Evolutionary conservation across 176 grass and related monocot species (phyloP).

Genomic region (Aegilops longissima): DNA sequence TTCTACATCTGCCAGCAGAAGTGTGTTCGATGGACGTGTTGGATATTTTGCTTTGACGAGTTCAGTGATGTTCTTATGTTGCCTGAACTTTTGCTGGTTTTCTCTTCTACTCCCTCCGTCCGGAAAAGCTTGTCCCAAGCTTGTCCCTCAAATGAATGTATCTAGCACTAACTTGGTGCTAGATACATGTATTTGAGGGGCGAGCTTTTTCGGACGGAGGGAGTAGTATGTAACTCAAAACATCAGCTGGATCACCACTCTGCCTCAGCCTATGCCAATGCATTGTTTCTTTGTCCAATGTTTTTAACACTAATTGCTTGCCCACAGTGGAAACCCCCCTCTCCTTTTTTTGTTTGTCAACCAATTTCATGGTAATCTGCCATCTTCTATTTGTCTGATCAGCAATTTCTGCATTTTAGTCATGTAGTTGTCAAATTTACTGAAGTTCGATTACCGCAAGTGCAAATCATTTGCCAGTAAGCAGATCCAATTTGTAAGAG

Average conservation of each 20-base stretch:
- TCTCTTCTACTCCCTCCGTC: neutral
- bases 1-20: neutral
- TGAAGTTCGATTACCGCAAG: neutral
- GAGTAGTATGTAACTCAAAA: neutral
- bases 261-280: neutral
- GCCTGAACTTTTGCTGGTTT: slow-evolving; percentile 7
- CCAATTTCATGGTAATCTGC: neutral
- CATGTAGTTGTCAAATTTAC: neutral
- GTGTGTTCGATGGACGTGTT: neutral
- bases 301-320: neutral
- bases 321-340: neutral
- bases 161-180: too few relatives aligned
- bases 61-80: neutral
- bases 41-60: neutral
- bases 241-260: neutral
- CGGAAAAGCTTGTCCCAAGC: too few relatives aligned
- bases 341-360: slow-evolving; percentile 16
- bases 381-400: neutral
- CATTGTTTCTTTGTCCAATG: neutral
- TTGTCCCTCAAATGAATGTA: too few relatives aligned
- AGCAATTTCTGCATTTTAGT: neutral
- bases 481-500: neutral
- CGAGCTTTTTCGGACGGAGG: too few relatives aligned
- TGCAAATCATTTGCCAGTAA: slow-evolving; percentile 14
- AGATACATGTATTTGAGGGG: too few relatives aligned